These are phyloP conservation scores for Neopestalotiopsis sp. DNA, from an alignment of 2,329 filamentous ascomycete genomes.

Conservation along the genomic window DNA sequence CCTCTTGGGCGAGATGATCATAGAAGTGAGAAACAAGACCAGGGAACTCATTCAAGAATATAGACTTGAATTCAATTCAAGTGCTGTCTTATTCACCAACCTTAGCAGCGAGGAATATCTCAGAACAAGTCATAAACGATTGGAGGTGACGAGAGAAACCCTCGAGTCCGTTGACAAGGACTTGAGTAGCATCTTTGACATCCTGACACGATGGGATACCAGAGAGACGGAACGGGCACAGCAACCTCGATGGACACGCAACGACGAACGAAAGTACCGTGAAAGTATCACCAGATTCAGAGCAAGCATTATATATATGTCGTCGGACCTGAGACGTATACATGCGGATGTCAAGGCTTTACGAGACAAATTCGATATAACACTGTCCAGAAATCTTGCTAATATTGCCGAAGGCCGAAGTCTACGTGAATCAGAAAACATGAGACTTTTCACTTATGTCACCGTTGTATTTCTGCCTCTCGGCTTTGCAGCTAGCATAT, in stretches of 20 bases:
- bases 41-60: neutral
- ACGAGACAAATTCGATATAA: neutral
- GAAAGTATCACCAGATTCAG: conserved; percentile 19
- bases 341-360: conserved; percentile 9
- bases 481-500: conserved; percentile 35
- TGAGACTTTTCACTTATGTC: conserved; percentile 39
- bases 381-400: neutral
- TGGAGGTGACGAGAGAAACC: conserved; percentile 24
- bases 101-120: conserved; percentile 18
- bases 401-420: conserved; percentile 22
- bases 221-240: conserved; percentile 33
- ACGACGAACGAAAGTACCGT: conserved; percentile 37
- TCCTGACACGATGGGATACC: conserved; percentile 29
- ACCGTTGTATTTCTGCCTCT: conserved; percentile 40
- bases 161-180: conserved; percentile 28
- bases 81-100: too few species aligned
- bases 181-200: conserved; percentile 24
- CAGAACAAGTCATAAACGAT: conserved; percentile 16
- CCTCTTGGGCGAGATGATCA: conserved; percentile 26
- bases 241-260: conserved; percentile 36
- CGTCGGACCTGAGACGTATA: conserved; percentile 7
- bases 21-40: conserved; percentile 11
- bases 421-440: conserved; percentile 29
- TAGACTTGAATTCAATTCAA: neutral
- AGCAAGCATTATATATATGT: conserved; percentile 5